Percentiles rank a stretch among this genome's conserved stretches.
phyloP scores from a whole-genome alignment of 2,329 filamentous ascomycete genomes.

The Onygena corvina region DNA sequence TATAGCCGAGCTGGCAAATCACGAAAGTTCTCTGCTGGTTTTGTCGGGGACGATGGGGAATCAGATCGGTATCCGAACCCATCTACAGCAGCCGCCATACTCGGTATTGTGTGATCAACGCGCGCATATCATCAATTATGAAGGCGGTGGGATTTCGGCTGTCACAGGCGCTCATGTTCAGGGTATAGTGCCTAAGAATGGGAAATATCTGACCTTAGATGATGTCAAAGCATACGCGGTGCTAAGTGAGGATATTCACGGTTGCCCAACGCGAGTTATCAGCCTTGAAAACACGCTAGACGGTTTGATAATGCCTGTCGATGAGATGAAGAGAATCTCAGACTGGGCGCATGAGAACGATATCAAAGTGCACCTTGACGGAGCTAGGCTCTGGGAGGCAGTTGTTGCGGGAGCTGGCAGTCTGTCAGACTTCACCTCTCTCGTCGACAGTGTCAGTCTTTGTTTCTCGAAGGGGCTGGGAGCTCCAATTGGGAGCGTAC shows the following conservation, averaged over 20 bases:
- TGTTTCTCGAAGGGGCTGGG: constrained; percentile 77
- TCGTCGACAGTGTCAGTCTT: constrained; percentile 63
- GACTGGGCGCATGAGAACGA: constrained; percentile 53
- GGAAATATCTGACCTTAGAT: constrained; percentile 60
- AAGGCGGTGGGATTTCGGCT: constrained; percentile 56
- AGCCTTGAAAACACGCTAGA: constrained; percentile 75
- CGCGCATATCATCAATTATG: constrained; percentile 59
- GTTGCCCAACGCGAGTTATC: constrained; percentile 69
- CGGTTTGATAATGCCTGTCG: constrained; percentile 65
- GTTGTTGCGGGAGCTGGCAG: constrained; percentile 57
- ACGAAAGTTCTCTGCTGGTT: constrained; percentile 67
- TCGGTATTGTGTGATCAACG: constrained; percentile 66
- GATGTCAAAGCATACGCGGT: constrained; percentile 58
- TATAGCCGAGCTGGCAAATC: constrained; percentile 59
- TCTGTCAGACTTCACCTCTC: constrained; percentile 53
- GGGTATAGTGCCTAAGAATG: constrained; percentile 56
- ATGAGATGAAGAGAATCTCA: constrained; percentile 57
- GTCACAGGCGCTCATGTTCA: constrained; percentile 60
- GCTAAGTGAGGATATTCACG: constrained; percentile 59
- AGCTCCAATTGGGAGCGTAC: constrained; percentile 65
- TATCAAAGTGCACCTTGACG: constrained; percentile 65
- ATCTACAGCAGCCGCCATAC: constrained; percentile 68
- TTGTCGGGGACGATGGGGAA: constrained; percentile 92
- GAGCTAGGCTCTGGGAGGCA: constrained; percentile 71
- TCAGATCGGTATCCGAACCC: constrained; percentile 66